Conservation (phyloP, 75 land plant genomes). For the Picea glauca region DNA sequence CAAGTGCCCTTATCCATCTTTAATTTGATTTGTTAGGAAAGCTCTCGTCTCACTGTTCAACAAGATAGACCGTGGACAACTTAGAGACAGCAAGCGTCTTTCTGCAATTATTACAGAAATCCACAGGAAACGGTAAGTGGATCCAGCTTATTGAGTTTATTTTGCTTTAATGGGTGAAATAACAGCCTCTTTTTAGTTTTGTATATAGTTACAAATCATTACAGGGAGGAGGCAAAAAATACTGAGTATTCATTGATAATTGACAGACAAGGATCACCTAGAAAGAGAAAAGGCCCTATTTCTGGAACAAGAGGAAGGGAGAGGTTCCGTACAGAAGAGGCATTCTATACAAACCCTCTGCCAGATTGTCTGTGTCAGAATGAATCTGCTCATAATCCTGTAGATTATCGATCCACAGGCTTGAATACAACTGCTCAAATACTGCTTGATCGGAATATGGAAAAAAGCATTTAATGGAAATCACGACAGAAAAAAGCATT, state of each 20-base stretch:
- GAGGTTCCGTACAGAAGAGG: constrained; percentile 88
- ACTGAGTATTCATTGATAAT: constrained; percentile 8
- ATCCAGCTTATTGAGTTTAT: not conserved
- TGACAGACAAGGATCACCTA: constrained; percentile 84
- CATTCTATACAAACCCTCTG: constrained; percentile 87
- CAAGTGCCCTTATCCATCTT: not conserved
- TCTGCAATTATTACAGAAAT: constrained; percentile 25
- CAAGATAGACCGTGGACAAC: constrained; percentile 26
- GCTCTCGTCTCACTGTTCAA: constrained; percentile 41
- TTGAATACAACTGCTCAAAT: too few relatives aligned
- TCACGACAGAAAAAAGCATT: too few relatives aligned
- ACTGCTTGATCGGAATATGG: too few relatives aligned
- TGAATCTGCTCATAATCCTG: not conserved
- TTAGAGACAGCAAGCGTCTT: constrained; percentile 25
- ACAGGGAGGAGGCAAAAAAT: not conserved
- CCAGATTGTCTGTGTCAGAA: constrained; percentile 86
- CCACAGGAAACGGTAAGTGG: constrained; percentile 31
- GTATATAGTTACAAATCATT: not conserved
- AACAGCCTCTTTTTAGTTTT: not conserved
- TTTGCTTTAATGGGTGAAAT: not conserved
- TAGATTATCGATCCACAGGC: too few relatives aligned
- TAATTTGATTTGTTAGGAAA: constrained; percentile 22
- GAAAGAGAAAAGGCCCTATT: constrained; percentile 85
- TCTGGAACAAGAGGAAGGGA: constrained; percentile 89
- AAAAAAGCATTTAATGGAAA: too few relatives aligned